Conservation (phyloP, 495 filamentous ascomycete genomes). For the Sabuloglossum arenarium region DNA sequence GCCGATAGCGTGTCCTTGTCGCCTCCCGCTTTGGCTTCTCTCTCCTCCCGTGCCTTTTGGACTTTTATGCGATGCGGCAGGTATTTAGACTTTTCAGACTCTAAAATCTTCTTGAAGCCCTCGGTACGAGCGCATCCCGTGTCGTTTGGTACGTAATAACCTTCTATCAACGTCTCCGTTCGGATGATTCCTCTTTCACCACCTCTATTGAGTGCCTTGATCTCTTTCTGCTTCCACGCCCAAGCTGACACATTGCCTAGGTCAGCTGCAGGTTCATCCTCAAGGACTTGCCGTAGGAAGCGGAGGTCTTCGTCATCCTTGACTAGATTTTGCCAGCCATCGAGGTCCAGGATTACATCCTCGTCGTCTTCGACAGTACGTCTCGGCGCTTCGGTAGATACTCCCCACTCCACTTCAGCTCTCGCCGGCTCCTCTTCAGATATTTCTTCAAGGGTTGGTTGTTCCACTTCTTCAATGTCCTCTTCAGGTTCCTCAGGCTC, state of each 20-base stretch:
- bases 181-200: slow-evolving; percentile 30
- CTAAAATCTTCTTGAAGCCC: slow-evolving; percentile 79
- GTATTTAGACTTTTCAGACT: slow-evolving; percentile 95
- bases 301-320: slow-evolving; percentile 66
- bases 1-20: slow-evolving; percentile 42
- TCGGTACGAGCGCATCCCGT: slow-evolving; percentile 81
- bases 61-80: slow-evolving; percentile 94
- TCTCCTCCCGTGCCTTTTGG: slow-evolving; percentile 69
- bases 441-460: slow-evolving; percentile 5
- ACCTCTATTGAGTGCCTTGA: slow-evolving; percentile 58
- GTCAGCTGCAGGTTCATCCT: slow-evolving; percentile 23
- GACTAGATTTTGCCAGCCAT: slow-evolving; percentile 56
- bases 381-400: slow-evolving; percentile 36
- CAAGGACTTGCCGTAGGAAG: slow-evolving; percentile 31
- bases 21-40: slow-evolving; percentile 57
- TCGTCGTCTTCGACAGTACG: slow-evolving; percentile 51
- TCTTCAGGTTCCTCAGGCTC: slow-evolving; percentile 10
- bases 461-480: background rate
- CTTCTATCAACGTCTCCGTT: slow-evolving; percentile 42
- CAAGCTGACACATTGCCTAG: slow-evolving; percentile 52
- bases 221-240: slow-evolving; percentile 78
- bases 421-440: slow-evolving; percentile 13
- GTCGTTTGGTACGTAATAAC: slow-evolving; percentile 74
- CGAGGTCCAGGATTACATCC: slow-evolving; percentile 42
- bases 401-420: slow-evolving; percentile 33